Evolutionary conservation across 2,329 filamentous ascomycete genomes (phyloP).

Genomic region (Sclerotiophoma versabilis): DNA sequence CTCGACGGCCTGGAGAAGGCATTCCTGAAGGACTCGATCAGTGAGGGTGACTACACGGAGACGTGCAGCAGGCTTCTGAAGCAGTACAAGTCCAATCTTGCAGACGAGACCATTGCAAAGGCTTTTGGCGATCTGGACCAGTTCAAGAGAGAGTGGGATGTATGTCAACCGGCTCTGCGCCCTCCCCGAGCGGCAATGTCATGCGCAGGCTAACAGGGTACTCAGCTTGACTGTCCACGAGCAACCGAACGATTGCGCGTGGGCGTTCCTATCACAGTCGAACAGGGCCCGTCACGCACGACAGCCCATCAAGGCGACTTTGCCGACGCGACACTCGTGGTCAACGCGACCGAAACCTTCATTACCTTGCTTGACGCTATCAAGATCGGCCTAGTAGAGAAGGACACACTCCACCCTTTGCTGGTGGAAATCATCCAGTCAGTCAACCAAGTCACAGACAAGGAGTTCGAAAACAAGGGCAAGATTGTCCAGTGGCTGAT

Average conservation of each 20-base stretch:
- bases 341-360: slow-evolving; percentile 95
- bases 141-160: slow-evolving; percentile 92
- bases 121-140: slow-evolving; percentile 88
- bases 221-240: slow-evolving; percentile 88
- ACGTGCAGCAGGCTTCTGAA: slow-evolving; percentile 93
- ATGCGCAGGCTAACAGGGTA: slow-evolving; percentile 21
- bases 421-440: slow-evolving; percentile 96
- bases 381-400: slow-evolving; percentile 88
- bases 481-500: slow-evolving; percentile 99
- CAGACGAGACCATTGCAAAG: slow-evolving; percentile 86
- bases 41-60: slow-evolving; percentile 92
- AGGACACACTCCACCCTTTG: slow-evolving; percentile 94
- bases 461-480: slow-evolving; percentile 91
- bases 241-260: slow-evolving; percentile 92
- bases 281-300: slow-evolving; percentile 61
- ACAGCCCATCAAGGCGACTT: slow-evolving; percentile 47
- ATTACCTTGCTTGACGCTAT: slow-evolving; percentile 97
- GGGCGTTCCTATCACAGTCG: slow-evolving; percentile 85
- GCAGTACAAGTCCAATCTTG: slow-evolving; percentile 94
- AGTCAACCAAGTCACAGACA: slow-evolving; percentile 94
- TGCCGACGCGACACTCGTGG: slow-evolving; percentile 71
- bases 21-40: slow-evolving; percentile 92
- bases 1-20: slow-evolving; percentile 95
- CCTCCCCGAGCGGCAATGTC: not conserved
- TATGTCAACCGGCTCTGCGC: slow-evolving; percentile 56